These are phyloP conservation scores for Phialemonium atrogriseum DNA, from an alignment of 2,329 filamentous ascomycete species.

Conservation along the genomic window DNA sequence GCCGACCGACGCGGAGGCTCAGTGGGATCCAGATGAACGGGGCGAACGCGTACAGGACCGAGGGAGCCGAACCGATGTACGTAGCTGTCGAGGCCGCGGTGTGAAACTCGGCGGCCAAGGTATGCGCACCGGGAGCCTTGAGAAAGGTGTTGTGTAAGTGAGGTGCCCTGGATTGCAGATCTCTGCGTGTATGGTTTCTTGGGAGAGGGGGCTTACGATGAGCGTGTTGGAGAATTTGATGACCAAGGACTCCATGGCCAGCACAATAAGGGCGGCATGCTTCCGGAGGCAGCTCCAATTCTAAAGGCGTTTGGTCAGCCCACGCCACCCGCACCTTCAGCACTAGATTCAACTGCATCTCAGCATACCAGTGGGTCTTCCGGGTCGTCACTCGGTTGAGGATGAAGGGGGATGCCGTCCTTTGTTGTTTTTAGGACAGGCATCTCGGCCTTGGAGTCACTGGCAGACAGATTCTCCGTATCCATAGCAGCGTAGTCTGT, in stretches of 20 bases:
- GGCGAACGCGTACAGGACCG: conserved; percentile 8
- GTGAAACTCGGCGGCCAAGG: conserved; percentile 7
- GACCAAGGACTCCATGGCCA: conserved; percentile 10
- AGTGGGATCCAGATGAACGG: conserved; percentile 12
- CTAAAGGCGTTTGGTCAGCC: conserved; percentile 3
- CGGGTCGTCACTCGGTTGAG: conserved; percentile 6
- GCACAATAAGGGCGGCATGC: conserved; percentile 9
- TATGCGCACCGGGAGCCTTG: conserved; percentile 9
- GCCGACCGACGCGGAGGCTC: conserved; percentile 11
- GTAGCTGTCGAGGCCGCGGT: conserved; percentile 7
- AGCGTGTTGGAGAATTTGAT: conserved; percentile 11
- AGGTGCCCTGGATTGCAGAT: neutral
- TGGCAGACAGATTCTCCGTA: neutral
- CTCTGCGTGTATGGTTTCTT: neutral
- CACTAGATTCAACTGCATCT: neutral
- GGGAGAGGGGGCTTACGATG: conserved; percentile 4
- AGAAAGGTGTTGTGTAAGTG: neutral
- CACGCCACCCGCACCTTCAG: neutral
- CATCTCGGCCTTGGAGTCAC: neutral
- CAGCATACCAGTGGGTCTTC: conserved; percentile 6
- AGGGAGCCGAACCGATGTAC: conserved; percentile 10
- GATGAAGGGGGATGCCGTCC: conserved; percentile 3
- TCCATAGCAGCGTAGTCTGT: too few species aligned
- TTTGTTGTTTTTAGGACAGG: conserved; percentile 2
- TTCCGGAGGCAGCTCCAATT: conserved; percentile 9